Evolutionary conservation across 176 grass and related monocot genomes (phyloP).

Genomic region (Oryza glaberrima): DNA sequence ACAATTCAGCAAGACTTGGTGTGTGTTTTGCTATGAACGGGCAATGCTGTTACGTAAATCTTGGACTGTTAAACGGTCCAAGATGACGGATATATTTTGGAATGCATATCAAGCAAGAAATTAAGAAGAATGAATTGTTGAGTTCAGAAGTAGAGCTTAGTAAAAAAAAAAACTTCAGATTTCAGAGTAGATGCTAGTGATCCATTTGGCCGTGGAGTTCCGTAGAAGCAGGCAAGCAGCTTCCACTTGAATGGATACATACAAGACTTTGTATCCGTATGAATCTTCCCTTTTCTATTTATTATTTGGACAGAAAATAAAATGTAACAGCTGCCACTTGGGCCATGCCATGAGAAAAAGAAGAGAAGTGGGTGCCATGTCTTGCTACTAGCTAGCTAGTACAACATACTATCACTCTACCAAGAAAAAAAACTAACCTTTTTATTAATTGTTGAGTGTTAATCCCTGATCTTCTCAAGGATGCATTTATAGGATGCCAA

Average conservation of each 20-base stretch:
- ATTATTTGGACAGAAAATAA: constrained; percentile 20
- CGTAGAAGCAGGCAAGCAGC: neutral
- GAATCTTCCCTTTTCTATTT: neutral
- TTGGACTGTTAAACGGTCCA: neutral
- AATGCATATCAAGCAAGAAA: constrained; percentile 40
- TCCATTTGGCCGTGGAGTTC: neutral
- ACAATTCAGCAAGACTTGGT: neutral
- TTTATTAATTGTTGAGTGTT: neutral
- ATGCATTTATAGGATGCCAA: neutral
- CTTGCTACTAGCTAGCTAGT: neutral
- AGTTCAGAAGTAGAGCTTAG: neutral
- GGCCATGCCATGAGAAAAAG: constrained; percentile 18
- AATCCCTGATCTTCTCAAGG: constrained; percentile 31
- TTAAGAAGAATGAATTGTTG: neutral
- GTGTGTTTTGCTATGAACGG: neutral
- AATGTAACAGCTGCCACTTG: constrained; percentile 30
- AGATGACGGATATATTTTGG: constrained; percentile 7
- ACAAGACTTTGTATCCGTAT: neutral
- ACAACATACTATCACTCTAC: neutral
- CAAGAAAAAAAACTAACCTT: neutral
- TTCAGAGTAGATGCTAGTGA: neutral
- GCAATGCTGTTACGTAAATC: neutral
- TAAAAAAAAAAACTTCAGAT: neutral
- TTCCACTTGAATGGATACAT: constrained; percentile 19
- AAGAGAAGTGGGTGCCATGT: constrained; percentile 46